These are phyloP conservation scores for Diplocarpon rosae DNA, from an alignment of 2,329 filamentous ascomycete species.

Conservation along the genomic window DNA sequence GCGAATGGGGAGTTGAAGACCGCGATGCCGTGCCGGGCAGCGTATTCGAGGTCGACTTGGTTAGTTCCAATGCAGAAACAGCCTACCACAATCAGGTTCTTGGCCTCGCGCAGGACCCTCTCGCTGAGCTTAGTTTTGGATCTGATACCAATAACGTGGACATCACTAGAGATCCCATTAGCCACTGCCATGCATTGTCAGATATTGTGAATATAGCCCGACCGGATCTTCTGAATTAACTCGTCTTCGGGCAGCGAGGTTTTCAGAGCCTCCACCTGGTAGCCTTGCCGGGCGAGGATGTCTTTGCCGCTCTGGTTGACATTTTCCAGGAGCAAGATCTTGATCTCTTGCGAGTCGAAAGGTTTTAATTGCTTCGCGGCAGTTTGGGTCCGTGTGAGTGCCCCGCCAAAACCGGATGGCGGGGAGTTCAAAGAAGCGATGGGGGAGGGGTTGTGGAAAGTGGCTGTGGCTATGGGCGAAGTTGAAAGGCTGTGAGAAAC, in stretches of 20 bases:
- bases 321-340: constrained; percentile 91
- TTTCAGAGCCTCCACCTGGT: constrained; percentile 90
- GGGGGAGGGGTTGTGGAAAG: constrained; percentile 55
- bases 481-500: constrained; percentile 57
- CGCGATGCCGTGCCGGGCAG: constrained; percentile 76
- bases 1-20: constrained; percentile 99
- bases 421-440: constrained; percentile 64
- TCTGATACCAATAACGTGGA: constrained; percentile 95
- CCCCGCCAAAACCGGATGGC: constrained; percentile 48
- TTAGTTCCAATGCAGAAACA: constrained; percentile 99
- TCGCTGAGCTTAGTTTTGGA: constrained; percentile 94
- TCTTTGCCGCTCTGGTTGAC: constrained; percentile 84
- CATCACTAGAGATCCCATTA: constrained; percentile 47
- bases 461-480: constrained; percentile 60
- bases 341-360: constrained; percentile 91
- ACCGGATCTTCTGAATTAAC: constrained; percentile 94
- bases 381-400: constrained; percentile 32
- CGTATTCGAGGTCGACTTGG: constrained; percentile 79
- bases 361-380: constrained; percentile 75
- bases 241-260: constrained; percentile 82
- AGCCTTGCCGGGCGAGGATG: constrained; percentile 75
- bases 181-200: background rate
- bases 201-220: constrained; percentile 25
- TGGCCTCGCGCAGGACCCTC: constrained; percentile 75
- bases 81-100: constrained; percentile 88